Percentiles rank a stretch among this genome's conserved stretches.
phyloP scores from a whole-genome alignment of 192 early-diverging fungal genomes.

The Coemansia sp. region DNA sequence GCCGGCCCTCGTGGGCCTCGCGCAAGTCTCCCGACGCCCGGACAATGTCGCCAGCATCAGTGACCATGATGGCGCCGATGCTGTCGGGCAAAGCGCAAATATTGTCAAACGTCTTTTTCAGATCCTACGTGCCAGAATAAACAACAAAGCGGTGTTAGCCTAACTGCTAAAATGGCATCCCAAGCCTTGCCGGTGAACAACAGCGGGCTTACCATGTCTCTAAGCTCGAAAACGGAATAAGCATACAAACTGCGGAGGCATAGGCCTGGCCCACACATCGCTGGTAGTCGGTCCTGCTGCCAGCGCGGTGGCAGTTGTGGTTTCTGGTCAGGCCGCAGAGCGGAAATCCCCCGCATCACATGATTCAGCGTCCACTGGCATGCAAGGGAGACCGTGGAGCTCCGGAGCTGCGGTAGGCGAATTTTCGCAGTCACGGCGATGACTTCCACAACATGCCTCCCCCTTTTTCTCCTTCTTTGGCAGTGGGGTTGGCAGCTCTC shows the following conservation, averaged over 20 bases:
- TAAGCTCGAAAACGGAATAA: not conserved
- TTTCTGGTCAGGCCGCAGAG: no score
- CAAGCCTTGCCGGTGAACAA: not conserved
- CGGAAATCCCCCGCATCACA: not conserved
- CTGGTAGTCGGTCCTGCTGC: no score
- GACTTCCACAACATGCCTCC: not conserved
- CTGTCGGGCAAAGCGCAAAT: conserved; percentile 45
- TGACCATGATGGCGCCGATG: conserved; percentile 45
- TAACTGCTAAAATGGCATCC: not conserved
- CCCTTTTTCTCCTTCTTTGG: conserved; percentile 1
- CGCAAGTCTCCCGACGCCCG: conserved; percentile 33
- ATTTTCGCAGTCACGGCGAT: not conserved
- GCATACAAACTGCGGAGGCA: not conserved
- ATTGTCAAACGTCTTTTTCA: conserved; percentile 50
- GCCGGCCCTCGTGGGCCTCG: conserved; percentile 26
- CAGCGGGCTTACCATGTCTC: not conserved
- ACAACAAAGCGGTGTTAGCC: not conserved
- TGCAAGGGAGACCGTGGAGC: not conserved
- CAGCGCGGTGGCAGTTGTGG: no score
- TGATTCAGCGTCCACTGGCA: not conserved
- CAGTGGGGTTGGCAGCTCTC: not conserved
- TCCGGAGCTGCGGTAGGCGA: not conserved
- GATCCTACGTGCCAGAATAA: conserved; percentile 15
- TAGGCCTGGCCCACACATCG: no score
- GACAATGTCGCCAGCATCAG: conserved; percentile 42